Evolutionary conservation across 2,329 filamentous ascomycete species (phyloP).

Genomic region (Teratosphaeria viscida): DNA sequence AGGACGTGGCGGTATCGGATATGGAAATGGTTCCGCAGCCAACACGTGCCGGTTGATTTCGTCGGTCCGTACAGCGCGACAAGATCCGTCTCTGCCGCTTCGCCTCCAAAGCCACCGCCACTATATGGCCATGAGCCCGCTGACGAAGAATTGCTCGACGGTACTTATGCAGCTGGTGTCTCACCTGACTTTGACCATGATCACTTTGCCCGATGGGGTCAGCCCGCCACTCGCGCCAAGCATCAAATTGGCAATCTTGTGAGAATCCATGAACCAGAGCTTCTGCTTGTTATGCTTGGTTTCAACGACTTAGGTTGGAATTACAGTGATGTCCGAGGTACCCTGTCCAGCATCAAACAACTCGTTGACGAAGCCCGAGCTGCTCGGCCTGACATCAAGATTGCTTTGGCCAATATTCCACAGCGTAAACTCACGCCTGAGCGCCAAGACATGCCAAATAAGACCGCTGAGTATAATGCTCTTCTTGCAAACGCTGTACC

Average conservation of each 20-base stretch:
- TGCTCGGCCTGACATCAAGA: neutral
- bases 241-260: neutral
- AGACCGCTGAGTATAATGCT: neutral
- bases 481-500: neutral
- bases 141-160: neutral
- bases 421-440: neutral
- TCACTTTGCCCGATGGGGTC: neutral
- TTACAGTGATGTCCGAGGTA: neutral
- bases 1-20: neutral
- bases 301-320: neutral
- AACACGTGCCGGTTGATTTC: neutral
- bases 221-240: neutral
- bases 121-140: neutral
- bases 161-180: neutral
- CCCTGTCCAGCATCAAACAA: neutral
- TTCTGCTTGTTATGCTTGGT: neutral
- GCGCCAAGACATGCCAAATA: neutral
- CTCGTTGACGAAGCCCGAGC: neutral
- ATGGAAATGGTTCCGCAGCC: neutral
- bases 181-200: neutral
- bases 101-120: neutral
- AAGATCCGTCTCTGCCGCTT: neutral
- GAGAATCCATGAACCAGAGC: neutral
- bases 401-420: neutral
- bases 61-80: neutral